These are phyloP conservation scores for Logfia minima DNA, from an alignment of 129 eudicot species.

Conservation along the genomic window DNA sequence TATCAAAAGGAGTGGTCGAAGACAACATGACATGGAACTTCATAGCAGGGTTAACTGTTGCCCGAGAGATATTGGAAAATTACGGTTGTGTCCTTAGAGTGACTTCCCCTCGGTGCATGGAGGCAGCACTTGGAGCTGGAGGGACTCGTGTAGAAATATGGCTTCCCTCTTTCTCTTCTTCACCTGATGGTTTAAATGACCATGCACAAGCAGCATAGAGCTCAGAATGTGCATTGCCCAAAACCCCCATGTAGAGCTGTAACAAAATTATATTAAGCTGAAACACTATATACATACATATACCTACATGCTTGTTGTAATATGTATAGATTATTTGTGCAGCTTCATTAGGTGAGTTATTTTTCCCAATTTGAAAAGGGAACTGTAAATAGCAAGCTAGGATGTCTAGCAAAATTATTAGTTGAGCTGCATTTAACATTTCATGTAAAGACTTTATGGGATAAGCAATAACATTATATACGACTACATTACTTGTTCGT, in stretches of 20 bases:
- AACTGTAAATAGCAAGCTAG: conserved; percentile 31
- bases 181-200: conserved; percentile 30
- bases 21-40: conserved; percentile 99
- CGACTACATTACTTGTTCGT: too few species aligned
- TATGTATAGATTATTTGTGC: conserved; percentile 17
- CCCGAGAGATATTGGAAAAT: conserved; percentile 86
- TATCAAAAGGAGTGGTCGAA: conserved; percentile 64
- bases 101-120: conserved; percentile 70
- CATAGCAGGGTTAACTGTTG: conserved; percentile 84
- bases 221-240: background rate
- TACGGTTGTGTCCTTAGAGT: conserved; percentile 92
- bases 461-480: too few species aligned
- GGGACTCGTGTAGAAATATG: conserved; percentile 92
- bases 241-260: conserved; percentile 14
- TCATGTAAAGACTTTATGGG: background rate
- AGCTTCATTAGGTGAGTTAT: conserved; percentile 11
- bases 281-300: conserved; percentile 15
- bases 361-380: conserved; percentile 14
- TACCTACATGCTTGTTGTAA: conserved; percentile 12
- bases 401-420: conserved; percentile 4
- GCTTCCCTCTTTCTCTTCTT: conserved; percentile 66
- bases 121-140: conserved; percentile 62
- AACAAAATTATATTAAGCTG: background rate
- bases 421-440: conserved; percentile 14
- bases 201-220: conserved; percentile 39